A percentile compares a stretch with the other conserved stretches of the same genome.
Evolutionary conservation across 805 yeast species (phyloP).

Genomic region (Isabelozyma gotoi): DNA sequence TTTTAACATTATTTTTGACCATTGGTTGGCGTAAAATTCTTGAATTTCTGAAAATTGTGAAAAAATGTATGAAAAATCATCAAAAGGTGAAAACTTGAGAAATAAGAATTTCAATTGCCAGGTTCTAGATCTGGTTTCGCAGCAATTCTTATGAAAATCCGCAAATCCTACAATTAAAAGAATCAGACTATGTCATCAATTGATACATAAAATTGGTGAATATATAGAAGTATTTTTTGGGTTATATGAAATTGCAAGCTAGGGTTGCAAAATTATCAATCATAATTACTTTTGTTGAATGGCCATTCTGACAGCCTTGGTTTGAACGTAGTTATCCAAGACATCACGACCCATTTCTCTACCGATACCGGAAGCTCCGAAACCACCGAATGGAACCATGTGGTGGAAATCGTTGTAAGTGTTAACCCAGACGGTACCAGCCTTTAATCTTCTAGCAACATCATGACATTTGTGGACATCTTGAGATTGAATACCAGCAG

Average conservation of each 20-base stretch:
- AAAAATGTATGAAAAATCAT: no score
- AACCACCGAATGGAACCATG: conserved; percentile 91
- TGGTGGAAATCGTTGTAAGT: conserved; percentile 86
- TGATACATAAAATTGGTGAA: neutral
- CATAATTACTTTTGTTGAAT: conserved; percentile 4
- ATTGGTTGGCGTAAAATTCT: no score
- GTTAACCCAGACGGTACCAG: conserved; percentile 94
- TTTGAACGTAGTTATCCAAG: conserved; percentile 79
- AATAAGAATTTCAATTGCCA: no score
- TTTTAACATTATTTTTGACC: no score
- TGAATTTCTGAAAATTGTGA: no score
- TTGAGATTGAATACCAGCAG: conserved; percentile 85
- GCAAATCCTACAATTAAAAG: no score
- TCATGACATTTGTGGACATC: conserved; percentile 73
- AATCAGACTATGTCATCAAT: neutral
- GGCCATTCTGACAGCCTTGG: conserved; percentile 75
- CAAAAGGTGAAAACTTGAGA: no score
- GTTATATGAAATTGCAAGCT: no score
- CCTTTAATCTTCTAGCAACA: conserved; percentile 70
- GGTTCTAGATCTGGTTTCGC: no score
- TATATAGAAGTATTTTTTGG: no score
- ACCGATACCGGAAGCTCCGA: conserved; percentile 88
- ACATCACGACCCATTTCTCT: conserved; percentile 92
- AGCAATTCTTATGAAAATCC: no score
- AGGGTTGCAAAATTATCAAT: neutral